These are phyloP conservation scores for Globisporangium polare DNA, from an alignment of 352 stramenopile species.

Conservation along the genomic window DNA sequence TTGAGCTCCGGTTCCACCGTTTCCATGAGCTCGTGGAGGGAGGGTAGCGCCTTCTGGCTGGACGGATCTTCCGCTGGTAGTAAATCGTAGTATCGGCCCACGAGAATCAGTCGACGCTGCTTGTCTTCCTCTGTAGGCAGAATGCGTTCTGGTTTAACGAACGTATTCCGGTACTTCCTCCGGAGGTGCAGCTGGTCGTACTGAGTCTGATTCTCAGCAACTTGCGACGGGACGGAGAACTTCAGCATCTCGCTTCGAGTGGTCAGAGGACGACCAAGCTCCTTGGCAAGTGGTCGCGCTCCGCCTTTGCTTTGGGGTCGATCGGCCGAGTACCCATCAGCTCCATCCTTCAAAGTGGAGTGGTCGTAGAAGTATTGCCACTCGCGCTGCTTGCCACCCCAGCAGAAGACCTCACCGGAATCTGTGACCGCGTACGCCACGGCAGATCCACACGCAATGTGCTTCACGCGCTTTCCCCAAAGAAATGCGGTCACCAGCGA, in stretches of 20 bases:
- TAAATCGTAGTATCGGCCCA: slow-evolving; percentile 60
- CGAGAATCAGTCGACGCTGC: slow-evolving; percentile 28
- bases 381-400: slow-evolving; percentile 62
- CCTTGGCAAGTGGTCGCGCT: background rate
- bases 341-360: slow-evolving; percentile 14
- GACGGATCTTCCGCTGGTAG: slow-evolving; percentile 18
- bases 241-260: slow-evolving; percentile 64
- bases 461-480: slow-evolving; percentile 62
- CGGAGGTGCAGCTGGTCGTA: slow-evolving; percentile 36
- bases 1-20: slow-evolving; percentile 65
- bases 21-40: slow-evolving; percentile 41
- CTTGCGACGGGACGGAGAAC: slow-evolving; percentile 44
- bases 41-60: slow-evolving; percentile 10
- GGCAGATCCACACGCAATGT: slow-evolving; percentile 42
- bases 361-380: slow-evolving; percentile 77
- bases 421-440: slow-evolving; percentile 69
- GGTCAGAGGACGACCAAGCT: slow-evolving; percentile 29
- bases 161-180: slow-evolving; percentile 45
- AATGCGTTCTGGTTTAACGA: slow-evolving; percentile 36
- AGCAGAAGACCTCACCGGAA: slow-evolving; percentile 68
- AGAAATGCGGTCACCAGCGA: slow-evolving; percentile 67
- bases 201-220: slow-evolving; percentile 23
- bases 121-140: slow-evolving; percentile 44
- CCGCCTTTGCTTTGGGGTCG: background rate
- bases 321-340: background rate